A percentile compares a stretch with the other conserved stretches of the same genome.
Conservation (phyloP, 2,329 filamentous ascomycete genomes). For the Colletotrichum falcatum region DNA sequence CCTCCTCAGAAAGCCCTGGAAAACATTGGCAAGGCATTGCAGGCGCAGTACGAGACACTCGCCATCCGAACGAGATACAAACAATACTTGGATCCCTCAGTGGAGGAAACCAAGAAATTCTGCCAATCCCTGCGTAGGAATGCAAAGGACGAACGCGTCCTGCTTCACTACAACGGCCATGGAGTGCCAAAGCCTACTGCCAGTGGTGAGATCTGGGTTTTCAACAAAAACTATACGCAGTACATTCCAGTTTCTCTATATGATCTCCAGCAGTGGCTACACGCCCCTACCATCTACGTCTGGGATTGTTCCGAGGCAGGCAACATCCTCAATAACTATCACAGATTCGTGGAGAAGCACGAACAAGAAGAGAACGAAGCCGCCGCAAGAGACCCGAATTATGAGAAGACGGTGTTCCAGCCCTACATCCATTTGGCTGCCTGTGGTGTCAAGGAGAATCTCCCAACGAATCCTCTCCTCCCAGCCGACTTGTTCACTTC, state of each 20-base stretch:
- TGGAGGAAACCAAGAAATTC: slow-evolving; percentile 97
- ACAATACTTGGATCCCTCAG: slow-evolving; percentile 94
- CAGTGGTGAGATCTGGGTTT: slow-evolving; percentile 98
- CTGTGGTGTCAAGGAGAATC: slow-evolving; percentile 88
- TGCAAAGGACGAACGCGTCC: slow-evolving; percentile 92
- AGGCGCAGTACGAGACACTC: slow-evolving; percentile 94
- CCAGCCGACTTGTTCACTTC: slow-evolving; percentile 96
- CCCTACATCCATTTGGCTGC: slow-evolving; percentile 91
- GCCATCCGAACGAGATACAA: slow-evolving; percentile 98
- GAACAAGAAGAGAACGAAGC: slow-evolving; percentile 87
- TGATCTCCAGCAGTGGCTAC: slow-evolving; percentile 94
- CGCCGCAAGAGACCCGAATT: slow-evolving; percentile 81
- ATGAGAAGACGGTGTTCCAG: slow-evolving; percentile 78
- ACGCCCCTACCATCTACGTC: slow-evolving; percentile 94
- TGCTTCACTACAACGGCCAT: slow-evolving; percentile 99
- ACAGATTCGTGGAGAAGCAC: slow-evolving; percentile 94
- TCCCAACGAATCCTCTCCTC: slow-evolving; percentile 93
- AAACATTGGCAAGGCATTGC: slow-evolving; percentile 95
- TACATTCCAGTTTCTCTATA: slow-evolving; percentile 98
- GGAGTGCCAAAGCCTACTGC: slow-evolving; percentile 95
- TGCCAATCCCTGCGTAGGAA: slow-evolving; percentile 90
- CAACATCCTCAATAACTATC: slow-evolving; percentile 95
- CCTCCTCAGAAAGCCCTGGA: slow-evolving; percentile 88
- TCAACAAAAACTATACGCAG: slow-evolving; percentile 98
- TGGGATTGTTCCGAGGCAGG: slow-evolving; percentile 98